Evolutionary conservation across 2,329 filamentous ascomycete species (phyloP), one percentile per base, ranked within the genome.

Genomic region (Fusarium sp.): DNA sequence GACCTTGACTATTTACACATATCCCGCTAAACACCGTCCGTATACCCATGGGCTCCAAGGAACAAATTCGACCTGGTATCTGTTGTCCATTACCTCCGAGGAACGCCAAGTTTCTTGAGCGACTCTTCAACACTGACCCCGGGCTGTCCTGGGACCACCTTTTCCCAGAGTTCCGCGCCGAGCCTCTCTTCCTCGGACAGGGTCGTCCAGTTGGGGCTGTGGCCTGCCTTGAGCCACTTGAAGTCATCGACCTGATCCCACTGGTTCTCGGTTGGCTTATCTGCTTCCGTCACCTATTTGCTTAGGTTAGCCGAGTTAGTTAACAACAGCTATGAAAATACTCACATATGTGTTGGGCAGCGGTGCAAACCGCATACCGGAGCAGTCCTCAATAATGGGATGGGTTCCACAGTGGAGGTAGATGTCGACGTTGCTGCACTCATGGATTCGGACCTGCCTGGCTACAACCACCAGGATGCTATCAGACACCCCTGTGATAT

Each of bases 231-330:
- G 73, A 98, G 89, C 97, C 97, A 98, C 84, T 97, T 97, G 87
- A 99, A 99, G 82, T 99, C 97, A 81, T 98, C 94, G 18, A 98
- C 94, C 78, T 97, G 91, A 77, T 95, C 89, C 94, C 95, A 99
- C 78, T 93, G 90, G 80, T 97, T 96, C 67, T 84, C 83, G 5
- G 79, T 74, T 7, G 70, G 54, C 40, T 76, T 60, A n/a, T 84
- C 82, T 6, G 79, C 78, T 33, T 80, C 78, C 8, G 74, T 79
- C 47, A 71, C 66, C 78, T 81, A 57, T 42, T 13, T 33, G 11
- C 57, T 18, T 73, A 13, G 57, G 69, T 73, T n/a, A 71, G 57
- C 36, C 56, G 3, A 47, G n/a, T 13, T 20, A n/a, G 27, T 14
- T 7, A 4, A 27, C 35, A 35, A 18, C 29, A 56, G 45, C 6